A percentile compares a stretch with the other conserved stretches of the same genome.
phyloP scores from a whole-genome alignment of 202 grass and related monocot genomes.

The Eragrostis tef region DNA sequence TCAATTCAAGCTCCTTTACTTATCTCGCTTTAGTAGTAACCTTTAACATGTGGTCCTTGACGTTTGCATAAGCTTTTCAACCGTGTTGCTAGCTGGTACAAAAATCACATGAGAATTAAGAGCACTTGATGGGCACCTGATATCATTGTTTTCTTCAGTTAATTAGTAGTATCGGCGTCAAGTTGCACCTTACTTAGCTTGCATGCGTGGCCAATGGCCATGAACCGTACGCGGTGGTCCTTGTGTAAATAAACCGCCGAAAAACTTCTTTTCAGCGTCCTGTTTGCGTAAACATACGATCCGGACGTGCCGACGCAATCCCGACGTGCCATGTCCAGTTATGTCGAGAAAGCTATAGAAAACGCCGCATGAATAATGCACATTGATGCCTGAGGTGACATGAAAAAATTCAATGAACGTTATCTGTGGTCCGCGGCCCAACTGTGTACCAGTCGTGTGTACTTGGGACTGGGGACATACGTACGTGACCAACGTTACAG shows the following conservation, averaged over 20 bases:
- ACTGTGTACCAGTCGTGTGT: neutral
- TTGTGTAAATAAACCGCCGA: no score
- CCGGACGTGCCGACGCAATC: neutral
- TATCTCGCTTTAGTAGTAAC: neutral
- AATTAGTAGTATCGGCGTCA: neutral
- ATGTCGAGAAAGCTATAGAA: slow-evolving; percentile 39
- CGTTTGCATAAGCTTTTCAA: neutral
- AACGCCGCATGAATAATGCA: neutral
- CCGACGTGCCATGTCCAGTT: neutral
- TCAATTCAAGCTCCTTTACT: no score
- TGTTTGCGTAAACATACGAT: neutral
- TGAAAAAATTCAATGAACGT: slow-evolving; percentile 47
- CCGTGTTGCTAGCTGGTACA: neutral
- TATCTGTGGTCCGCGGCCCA: neutral
- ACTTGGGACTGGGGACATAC: neutral
- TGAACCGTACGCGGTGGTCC: neutral
- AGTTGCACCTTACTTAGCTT: neutral
- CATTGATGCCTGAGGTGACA: slow-evolving; percentile 31
- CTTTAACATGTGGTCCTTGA: no score
- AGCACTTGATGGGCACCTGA: neutral
- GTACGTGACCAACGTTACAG: neutral
- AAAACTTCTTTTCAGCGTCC: neutral
- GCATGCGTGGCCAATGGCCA: neutral
- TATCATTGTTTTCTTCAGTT: neutral
- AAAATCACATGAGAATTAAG: slow-evolving; percentile 26